Percentiles rank a stretch among this genome's conserved stretches.
Evolutionary conservation across 441 rosid species (phyloP).

Genomic region (Croton setiger): DNA sequence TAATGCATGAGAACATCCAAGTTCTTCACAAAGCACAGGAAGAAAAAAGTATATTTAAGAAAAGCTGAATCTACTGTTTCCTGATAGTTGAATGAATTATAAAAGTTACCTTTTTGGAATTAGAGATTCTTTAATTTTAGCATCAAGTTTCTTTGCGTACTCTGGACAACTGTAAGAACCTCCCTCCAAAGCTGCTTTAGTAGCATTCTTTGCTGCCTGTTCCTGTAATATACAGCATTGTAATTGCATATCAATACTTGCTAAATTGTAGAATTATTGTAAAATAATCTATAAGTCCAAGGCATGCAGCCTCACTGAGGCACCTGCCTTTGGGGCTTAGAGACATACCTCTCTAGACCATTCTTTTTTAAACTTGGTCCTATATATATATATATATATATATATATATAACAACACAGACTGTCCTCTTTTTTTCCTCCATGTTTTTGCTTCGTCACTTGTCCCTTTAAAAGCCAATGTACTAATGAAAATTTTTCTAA

Average conservation of each 20-base stretch:
- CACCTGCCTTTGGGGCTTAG: too few species aligned
- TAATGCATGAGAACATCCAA: background rate
- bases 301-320: too few species aligned
- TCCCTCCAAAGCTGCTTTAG: slow-evolving; percentile 38
- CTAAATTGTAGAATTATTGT: background rate
- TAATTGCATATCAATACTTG: slow-evolving; percentile 1
- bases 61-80: background rate
- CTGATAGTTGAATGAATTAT: background rate
- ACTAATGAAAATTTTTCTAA: too few species aligned
- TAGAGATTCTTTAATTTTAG: slow-evolving; percentile 50
- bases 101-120: slow-evolving; percentile 62
- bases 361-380: too few species aligned
- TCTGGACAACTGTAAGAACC: slow-evolving; percentile 45
- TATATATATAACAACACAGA: too few species aligned
- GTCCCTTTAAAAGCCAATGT: too few species aligned
- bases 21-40: background rate
- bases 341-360: too few species aligned
- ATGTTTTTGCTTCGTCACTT: too few species aligned
- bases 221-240: slow-evolving; percentile 47
- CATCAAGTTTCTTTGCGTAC: slow-evolving; percentile 67
- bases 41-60: background rate
- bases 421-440: too few species aligned
- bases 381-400: too few species aligned
- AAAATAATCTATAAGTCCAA: background rate
- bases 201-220: slow-evolving; percentile 89